Percentiles rank a stretch among this genome's conserved stretches.
These are phyloP conservation scores for Cryphonectria naterciae DNA, from an alignment of 2,329 filamentous ascomycete species.

Conservation along the genomic window DNA sequence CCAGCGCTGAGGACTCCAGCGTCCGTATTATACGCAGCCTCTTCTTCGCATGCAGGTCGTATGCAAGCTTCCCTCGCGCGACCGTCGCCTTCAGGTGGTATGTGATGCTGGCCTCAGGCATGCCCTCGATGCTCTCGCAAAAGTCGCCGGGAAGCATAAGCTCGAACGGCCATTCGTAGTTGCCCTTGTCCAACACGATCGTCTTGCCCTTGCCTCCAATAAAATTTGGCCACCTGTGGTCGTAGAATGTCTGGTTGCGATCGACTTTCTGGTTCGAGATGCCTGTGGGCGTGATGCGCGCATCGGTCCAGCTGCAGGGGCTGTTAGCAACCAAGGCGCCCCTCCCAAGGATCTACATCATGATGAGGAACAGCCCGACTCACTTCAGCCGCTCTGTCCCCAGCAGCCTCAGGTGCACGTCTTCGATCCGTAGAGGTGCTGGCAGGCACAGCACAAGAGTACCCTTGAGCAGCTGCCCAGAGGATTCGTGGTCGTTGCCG, in stretches of 20 bases:
- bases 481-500: slow-evolving; percentile 74
- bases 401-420: slow-evolving; percentile 72
- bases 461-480: slow-evolving; percentile 75
- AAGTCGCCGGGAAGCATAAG: slow-evolving; percentile 71
- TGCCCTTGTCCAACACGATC: slow-evolving; percentile 68
- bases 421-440: slow-evolving; percentile 70
- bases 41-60: slow-evolving; percentile 82
- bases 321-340: slow-evolving; percentile 27
- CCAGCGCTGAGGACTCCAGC: slow-evolving; percentile 73
- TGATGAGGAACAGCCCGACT: slow-evolving; percentile 39
- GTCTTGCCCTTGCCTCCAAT: slow-evolving; percentile 60
- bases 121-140: slow-evolving; percentile 88
- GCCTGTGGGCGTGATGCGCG: slow-evolving; percentile 58
- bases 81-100: slow-evolving; percentile 93
- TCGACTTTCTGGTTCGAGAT: slow-evolving; percentile 64
- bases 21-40: slow-evolving; percentile 79
- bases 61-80: slow-evolving; percentile 82
- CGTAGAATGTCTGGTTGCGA: slow-evolving; percentile 63
- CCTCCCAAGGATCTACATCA: neutral
- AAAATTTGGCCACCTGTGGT: slow-evolving; percentile 72
- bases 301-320: slow-evolving; percentile 53
- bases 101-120: slow-evolving; percentile 82
- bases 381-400: slow-evolving; percentile 73
- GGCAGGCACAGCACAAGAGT: slow-evolving; percentile 74
- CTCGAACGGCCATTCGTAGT: slow-evolving; percentile 85